Base-by-base conservation (phyloP, 495 filamentous ascomycete species). In the Aspergillus baeticus region DNA sequence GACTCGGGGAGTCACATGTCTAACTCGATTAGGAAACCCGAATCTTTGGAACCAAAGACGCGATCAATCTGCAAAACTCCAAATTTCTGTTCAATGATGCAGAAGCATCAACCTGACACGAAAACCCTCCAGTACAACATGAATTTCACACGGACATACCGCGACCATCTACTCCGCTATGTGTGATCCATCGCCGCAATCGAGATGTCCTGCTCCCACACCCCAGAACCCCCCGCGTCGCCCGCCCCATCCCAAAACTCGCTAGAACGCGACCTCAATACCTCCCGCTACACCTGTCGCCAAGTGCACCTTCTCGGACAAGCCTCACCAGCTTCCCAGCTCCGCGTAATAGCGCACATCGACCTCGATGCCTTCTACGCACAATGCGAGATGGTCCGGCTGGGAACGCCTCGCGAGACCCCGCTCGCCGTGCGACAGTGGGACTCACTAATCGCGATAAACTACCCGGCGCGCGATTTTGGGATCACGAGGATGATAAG, bases 311-410 rank as follows among this genome's bases (percentile, higher is more conserved):
- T 91, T 41, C 84, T 98, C 35, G 81, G 84, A 18, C 79, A 85
- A 11, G 89, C 82, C 53, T 86, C 84, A 2, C 77, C 85, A 0
- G 82, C 83, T 5, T 90, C 85, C 46, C 94, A 92, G 14, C 79
- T 98, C 14, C 86, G 94, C 46, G 87, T 92, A 11, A 85, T 96
- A 46, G 90, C 92, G 17, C 94, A 97, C 65, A 81, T 98, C 55
- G 94, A 98, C 68, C 84, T 98, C 59, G 94, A 98, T 81, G 94
- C 93, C 44, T 98, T 98, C 72, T 98, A 98, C 63, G 94, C 95
- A 4, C 94, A 98, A 80, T 96, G 88, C 61, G 94, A 98, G 70
- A 92, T 90, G 80, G 85, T 95, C 3, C 86, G 95, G 7, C 78
- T 97, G 34, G 86, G 83, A 10, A 78, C 89, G 10, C 73, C 87